A percentile compares a stretch with the other conserved stretches of the same genome.
phyloP scores from a whole-genome alignment of 148 eudicot genomes.

The Vaccinium darrowii region DNA sequence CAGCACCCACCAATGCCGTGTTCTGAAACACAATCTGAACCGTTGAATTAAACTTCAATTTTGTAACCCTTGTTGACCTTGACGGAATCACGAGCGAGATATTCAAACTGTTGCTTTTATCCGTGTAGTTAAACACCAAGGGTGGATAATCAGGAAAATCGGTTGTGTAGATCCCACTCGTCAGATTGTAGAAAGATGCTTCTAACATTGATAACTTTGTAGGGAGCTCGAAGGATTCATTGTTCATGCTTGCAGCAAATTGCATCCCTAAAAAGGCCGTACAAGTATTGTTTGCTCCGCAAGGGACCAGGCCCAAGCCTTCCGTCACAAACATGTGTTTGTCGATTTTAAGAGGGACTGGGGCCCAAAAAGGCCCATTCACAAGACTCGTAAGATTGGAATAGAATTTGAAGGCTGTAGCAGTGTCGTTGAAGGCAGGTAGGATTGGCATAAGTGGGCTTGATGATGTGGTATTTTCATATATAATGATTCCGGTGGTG shows the following conservation, averaged over 20 bases:
- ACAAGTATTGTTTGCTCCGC: slow-evolving; percentile 48
- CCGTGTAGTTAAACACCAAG: slow-evolving; percentile 53
- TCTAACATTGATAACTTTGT: slow-evolving; percentile 41
- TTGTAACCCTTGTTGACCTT: slow-evolving; percentile 54
- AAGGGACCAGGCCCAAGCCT: slow-evolving; percentile 50
- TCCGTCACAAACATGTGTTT: slow-evolving; percentile 63
- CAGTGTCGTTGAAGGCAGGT: slow-evolving; percentile 61
- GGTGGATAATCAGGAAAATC: slow-evolving; percentile 59
- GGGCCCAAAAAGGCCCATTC: slow-evolving; percentile 47
- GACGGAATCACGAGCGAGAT: slow-evolving; percentile 30
- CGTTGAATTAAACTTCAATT: slow-evolving; percentile 51
- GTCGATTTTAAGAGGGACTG: slow-evolving; percentile 35
- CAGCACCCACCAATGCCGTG: slow-evolving; percentile 41
- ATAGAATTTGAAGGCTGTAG: slow-evolving; percentile 48
- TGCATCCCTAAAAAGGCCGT: slow-evolving; percentile 37
- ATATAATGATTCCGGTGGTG: slow-evolving; percentile 53
- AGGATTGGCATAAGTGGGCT: slow-evolving; percentile 45
- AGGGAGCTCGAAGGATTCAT: slow-evolving; percentile 50
- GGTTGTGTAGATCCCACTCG: slow-evolving; percentile 45
- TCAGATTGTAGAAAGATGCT: slow-evolving; percentile 37
- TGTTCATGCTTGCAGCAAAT: slow-evolving; percentile 61
- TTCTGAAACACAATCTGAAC: slow-evolving; percentile 70
- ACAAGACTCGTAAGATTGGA: slow-evolving; percentile 44
- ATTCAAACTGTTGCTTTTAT: slow-evolving; percentile 32
- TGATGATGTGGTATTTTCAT: slow-evolving; percentile 17